Evolutionary conservation across 176 grass and related monocot genomes (phyloP).

Genomic region (Oryza glaberrima): DNA sequence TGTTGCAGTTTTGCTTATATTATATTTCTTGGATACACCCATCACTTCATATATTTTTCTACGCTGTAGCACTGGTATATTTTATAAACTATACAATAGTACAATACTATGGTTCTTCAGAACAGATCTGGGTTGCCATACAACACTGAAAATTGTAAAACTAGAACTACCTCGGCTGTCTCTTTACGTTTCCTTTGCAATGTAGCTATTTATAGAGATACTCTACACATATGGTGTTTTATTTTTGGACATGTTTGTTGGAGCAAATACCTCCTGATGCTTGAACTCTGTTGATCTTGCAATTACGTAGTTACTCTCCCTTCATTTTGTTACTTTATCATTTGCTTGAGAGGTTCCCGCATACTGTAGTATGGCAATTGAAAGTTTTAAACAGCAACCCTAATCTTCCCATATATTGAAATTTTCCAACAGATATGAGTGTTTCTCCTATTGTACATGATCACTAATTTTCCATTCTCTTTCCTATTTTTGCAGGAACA

Average conservation of each 20-base stretch:
- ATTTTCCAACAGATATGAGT: background rate
- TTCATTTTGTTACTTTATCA: slow-evolving; percentile 21
- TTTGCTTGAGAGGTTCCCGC: slow-evolving; percentile 22
- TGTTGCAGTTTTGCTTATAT: slow-evolving; percentile 35
- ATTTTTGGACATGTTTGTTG: slow-evolving; percentile 27
- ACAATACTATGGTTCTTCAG: slow-evolving; percentile 1
- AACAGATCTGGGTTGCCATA: slow-evolving; percentile 3
- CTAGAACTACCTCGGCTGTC: background rate
- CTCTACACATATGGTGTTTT: slow-evolving; percentile 9
- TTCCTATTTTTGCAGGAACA: slow-evolving; percentile 64
- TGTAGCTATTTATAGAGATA: slow-evolving; percentile 14
- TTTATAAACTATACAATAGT: slow-evolving; percentile 24
- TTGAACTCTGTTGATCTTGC: slow-evolving; percentile 16
- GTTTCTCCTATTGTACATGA: slow-evolving; percentile 22
- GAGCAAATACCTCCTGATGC: slow-evolving; percentile 14
- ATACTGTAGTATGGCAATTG: slow-evolving; percentile 32
- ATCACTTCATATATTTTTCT: slow-evolving; percentile 6
- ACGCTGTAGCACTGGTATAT: slow-evolving; percentile 20
- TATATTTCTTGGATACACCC: slow-evolving; percentile 17
- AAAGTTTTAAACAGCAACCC: slow-evolving; percentile 11
- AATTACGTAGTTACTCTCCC: slow-evolving; percentile 12
- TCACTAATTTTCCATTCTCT: slow-evolving; percentile 8
- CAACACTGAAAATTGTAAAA: slow-evolving; percentile 9
- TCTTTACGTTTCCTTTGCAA: slow-evolving; percentile 37
- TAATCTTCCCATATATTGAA: slow-evolving; percentile 8